A percentile compares a stretch with the other conserved stretches of the same genome.
These are phyloP conservation scores for Citrus mangshanensis DNA, from an alignment of 345 rosid genomes.

Conservation along the genomic window DNA sequence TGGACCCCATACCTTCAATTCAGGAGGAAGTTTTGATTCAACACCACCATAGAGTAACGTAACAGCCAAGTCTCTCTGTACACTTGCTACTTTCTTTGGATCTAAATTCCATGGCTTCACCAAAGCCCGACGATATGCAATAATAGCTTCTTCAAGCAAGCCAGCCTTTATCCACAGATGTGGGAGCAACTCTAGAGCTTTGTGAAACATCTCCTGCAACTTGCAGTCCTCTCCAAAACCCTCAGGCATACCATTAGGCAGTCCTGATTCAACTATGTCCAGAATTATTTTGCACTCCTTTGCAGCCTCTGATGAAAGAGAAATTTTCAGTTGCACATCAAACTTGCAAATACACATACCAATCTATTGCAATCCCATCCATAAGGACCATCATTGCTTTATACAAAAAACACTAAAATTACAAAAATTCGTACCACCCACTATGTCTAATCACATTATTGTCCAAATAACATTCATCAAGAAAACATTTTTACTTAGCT, in stretches of 20 bases:
- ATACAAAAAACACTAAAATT: background rate
- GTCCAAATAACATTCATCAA: background rate
- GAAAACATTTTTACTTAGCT: background rate
- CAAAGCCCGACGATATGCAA: constrained; percentile 69
- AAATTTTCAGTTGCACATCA: constrained; percentile 11
- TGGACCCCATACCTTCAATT: constrained; percentile 35
- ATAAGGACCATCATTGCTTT: background rate
- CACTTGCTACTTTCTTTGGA: constrained; percentile 62
- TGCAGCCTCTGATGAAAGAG: constrained; percentile 74
- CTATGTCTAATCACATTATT: background rate
- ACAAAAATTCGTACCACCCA: background rate
- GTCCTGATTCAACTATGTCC: constrained; percentile 68
- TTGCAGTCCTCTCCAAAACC: constrained; percentile 62
- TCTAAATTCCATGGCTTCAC: constrained; percentile 82
- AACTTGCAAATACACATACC: background rate
- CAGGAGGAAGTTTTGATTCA: constrained; percentile 51
- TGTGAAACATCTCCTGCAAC: constrained; percentile 79
- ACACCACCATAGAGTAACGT: constrained; percentile 73
- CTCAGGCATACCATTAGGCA: constrained; percentile 66
- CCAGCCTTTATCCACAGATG: constrained; percentile 70
- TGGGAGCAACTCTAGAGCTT: constrained; percentile 81
- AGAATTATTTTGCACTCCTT: constrained; percentile 76
- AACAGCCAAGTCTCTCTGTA: constrained; percentile 81
- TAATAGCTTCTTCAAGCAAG: constrained; percentile 60
- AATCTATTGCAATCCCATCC: background rate